These are phyloP conservation scores for Myrmaecium sp. DNA, from an alignment of 2,329 filamentous ascomycete genomes.

Conservation along the genomic window DNA sequence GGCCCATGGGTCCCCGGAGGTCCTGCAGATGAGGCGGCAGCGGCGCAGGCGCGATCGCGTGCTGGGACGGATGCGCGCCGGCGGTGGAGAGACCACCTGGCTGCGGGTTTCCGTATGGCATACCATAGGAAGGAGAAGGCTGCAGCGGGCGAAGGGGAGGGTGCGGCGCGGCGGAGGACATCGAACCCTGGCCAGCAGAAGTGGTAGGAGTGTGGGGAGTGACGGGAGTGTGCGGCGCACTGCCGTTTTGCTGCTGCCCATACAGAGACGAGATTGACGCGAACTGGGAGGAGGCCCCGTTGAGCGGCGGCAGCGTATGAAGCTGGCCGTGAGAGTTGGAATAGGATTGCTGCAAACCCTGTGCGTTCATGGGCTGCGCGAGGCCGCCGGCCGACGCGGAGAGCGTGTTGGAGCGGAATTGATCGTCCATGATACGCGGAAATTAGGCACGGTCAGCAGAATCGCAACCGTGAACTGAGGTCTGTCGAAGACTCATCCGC, in stretches of 20 bases:
- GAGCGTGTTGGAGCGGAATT: slow-evolving; percentile 3
- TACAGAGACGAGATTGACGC: slow-evolving; percentile 5
- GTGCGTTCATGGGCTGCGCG: slow-evolving; percentile 5
- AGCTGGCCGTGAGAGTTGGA: too few species aligned
- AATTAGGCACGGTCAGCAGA: too few species aligned
- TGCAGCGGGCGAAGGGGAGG: slow-evolving; percentile 21
- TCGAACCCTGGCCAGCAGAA: slow-evolving; percentile 14
- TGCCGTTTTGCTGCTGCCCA: too few species aligned
- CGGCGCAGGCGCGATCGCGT: slow-evolving; percentile 12
- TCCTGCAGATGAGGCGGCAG: slow-evolving; percentile 18
- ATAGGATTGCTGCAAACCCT: too few species aligned
- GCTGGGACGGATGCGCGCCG: slow-evolving; percentile 17
- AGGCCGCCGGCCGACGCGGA: slow-evolving; percentile 4
- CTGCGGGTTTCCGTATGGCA: slow-evolving; percentile 17
- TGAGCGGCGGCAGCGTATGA: slow-evolving; percentile 4
- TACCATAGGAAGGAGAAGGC: slow-evolving; percentile 17
- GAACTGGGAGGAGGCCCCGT: slow-evolving; percentile 5
- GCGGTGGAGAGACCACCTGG: slow-evolving; percentile 16
- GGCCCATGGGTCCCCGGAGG: slow-evolving; percentile 23
- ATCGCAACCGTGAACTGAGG: too few species aligned
- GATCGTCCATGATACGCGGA: slow-evolving; percentile 6
- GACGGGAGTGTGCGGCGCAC: slow-evolving; percentile 13
- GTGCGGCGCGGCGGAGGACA: slow-evolving; percentile 17
- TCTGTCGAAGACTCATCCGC: too few species aligned
- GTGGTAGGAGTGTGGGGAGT: slow-evolving; percentile 15